Conservation (phyloP, 257 asterid genomes). For the Solanum sejunctum region DNA sequence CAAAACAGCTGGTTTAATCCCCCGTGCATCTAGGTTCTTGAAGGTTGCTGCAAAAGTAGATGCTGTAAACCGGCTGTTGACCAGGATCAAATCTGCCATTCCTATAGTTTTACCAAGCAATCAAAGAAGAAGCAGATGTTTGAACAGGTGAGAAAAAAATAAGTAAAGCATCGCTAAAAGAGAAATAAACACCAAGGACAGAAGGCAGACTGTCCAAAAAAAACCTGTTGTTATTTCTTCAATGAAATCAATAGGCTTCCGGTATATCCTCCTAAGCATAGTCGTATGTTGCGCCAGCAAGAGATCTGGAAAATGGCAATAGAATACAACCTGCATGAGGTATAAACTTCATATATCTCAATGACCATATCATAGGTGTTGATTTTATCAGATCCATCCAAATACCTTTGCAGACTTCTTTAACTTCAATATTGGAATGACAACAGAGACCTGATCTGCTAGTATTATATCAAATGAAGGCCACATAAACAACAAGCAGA, state of each 20-base stretch:
- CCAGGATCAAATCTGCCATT: constrained; percentile 85
- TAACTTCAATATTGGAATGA: constrained; percentile 64
- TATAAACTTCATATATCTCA: background rate
- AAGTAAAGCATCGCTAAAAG: background rate
- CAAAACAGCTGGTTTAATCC: constrained; percentile 79
- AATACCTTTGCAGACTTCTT: constrained; percentile 75
- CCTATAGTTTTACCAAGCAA: constrained; percentile 34
- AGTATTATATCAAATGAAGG: constrained; percentile 67
- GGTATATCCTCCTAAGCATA: constrained; percentile 66
- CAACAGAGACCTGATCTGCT: constrained; percentile 81
- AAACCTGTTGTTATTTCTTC: constrained; percentile 92
- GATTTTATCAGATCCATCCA: background rate
- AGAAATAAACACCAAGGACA: background rate
- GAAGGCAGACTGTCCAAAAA: background rate
- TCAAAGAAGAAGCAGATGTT: background rate
- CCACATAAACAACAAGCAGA: constrained; percentile 53
- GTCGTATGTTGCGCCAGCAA: constrained; percentile 83
- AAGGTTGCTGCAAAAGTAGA: constrained; percentile 88
- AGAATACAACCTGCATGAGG: constrained; percentile 62
- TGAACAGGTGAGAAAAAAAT: background rate
- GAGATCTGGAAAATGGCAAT: constrained; percentile 97
- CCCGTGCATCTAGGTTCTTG: constrained; percentile 50
- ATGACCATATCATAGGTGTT: background rate
- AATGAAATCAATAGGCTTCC: constrained; percentile 66
- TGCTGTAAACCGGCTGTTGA: constrained; percentile 90